Conservation (phyloP, 2,329 filamentous ascomycete species). For the Microsporum audouinii region DNA sequence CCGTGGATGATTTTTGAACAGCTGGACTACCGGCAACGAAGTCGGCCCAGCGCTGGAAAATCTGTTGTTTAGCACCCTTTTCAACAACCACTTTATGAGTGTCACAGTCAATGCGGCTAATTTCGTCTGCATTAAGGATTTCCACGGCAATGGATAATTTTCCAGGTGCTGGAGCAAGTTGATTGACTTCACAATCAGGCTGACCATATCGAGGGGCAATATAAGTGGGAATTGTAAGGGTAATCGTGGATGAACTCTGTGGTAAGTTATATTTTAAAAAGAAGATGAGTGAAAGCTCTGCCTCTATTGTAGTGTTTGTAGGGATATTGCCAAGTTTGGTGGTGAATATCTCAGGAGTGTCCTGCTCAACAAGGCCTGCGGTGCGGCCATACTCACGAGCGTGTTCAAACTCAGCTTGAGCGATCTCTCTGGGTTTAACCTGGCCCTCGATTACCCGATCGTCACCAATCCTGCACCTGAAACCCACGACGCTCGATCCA, state of each 20-base stretch:
- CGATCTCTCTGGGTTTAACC: conserved; percentile 55
- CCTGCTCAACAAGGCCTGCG: conserved; percentile 55
- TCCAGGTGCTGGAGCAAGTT: not conserved
- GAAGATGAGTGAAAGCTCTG: conserved; percentile 4
- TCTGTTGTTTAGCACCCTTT: not conserved
- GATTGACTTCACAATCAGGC: not conserved
- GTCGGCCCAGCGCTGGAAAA: conserved; percentile 4
- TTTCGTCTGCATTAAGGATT: not conserved
- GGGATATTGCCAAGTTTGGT: conserved; percentile 59
- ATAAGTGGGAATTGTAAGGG: conserved; percentile 1
- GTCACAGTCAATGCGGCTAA: not conserved
- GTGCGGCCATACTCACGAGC: conserved; percentile 49
- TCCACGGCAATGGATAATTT: not conserved
- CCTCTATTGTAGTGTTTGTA: conserved; percentile 20
- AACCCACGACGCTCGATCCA: conserved; percentile 57
- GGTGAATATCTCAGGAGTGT: conserved; percentile 55
- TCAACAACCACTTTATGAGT: not conserved
- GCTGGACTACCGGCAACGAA: not conserved
- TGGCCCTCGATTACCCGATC: conserved; percentile 45
- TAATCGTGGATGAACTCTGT: not conserved
- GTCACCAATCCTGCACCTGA: conserved; percentile 50
- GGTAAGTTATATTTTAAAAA: conserved; percentile 8
- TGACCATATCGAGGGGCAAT: conserved; percentile 8
- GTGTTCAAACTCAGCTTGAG: conserved; percentile 47
- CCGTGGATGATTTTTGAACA: not conserved